Evolutionary conservation across 768 basidiomycete species (phyloP).

Genomic region (Pseudohyphozyma bogoriensis): DNA sequence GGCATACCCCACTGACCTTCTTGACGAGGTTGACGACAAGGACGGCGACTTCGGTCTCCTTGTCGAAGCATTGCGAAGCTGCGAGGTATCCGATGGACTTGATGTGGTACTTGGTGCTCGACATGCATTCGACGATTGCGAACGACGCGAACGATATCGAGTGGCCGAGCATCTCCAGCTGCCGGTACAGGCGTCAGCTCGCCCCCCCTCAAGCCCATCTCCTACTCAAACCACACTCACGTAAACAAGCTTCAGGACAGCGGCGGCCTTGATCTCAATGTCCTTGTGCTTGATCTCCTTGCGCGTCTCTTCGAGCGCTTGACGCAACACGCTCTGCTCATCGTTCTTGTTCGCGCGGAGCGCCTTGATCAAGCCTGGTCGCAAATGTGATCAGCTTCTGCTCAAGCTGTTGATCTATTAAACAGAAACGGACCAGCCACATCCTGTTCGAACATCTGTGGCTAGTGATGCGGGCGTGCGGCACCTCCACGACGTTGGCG

Average conservation of each 20-base stretch:
- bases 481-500: too few species aligned
- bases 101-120: conserved; percentile 76
- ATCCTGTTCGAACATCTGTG: conserved; percentile 22
- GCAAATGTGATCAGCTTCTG: background rate
- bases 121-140: conserved; percentile 96
- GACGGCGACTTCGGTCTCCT: conserved; percentile 95
- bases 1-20: conserved; percentile 54
- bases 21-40: conserved; percentile 90
- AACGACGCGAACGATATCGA: conserved; percentile 95
- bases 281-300: conserved; percentile 84
- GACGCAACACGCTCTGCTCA: conserved; percentile 80
- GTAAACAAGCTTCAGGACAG: conserved; percentile 90
- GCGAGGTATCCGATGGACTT: conserved; percentile 95
- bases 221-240: conserved; percentile 48
- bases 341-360: conserved; percentile 90
- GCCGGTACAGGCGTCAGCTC: conserved; percentile 1
- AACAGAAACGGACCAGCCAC: conserved; percentile 4
- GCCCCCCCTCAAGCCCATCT: background rate
- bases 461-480: too few species aligned
- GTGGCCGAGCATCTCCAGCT: conserved; percentile 90
- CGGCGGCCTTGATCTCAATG: conserved; percentile 92
- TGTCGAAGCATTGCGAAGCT: conserved; percentile 76
- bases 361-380: conserved; percentile 46
- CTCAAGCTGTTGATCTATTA: background rate
- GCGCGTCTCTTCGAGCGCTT: conserved; percentile 88